Base-by-base conservation (phyloP, 345 rosid species). In the Euphorbia pulcherrima region DNA sequence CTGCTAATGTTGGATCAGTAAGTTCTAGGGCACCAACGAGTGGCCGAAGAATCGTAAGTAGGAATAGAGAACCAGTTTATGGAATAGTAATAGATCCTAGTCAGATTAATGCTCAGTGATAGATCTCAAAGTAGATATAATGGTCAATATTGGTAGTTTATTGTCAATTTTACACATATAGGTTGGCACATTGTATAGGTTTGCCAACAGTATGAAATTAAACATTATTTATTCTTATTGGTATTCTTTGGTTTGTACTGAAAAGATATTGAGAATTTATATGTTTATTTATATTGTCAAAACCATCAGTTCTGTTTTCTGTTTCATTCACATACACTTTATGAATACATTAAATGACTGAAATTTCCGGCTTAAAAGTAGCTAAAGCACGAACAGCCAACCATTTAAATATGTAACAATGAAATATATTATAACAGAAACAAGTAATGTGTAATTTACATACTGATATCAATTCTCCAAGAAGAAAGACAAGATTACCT, bases 21-120 rank as follows among this genome's bases (percentile, higher is more conserved):
- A 58, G 63, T 29, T 67, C 80, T 68, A 65, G 78, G 1, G 73
- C 81, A 6, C 71, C 80, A 8, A 16, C 78, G 67, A 20, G 77
- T 37, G 14, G 57, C 8, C 41, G 72, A 62, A 74, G 41, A 66
- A 13, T 70, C 68, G 69, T 72, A 3, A 75, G 94, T 64, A 74
- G 74, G 53, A 60, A 62, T 14, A 54, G 71, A 41, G 81, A 74
- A 61, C 72, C 82, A 28, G 81, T 77, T 65, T 81, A 67, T 24
- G 97, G 98, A 48, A 68, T 84, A 26, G 89, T 92, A 62, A 79
- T 88, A 33, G 82, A 82, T 63, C 83, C 89, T 21, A 54, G 72
- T 70, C 88, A 74, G 68, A 79, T 77, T 57, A 51, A 33, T 30
- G 9, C 64, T 28, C 7, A 2, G 37, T 33, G 37, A 33, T 4